These are phyloP conservation scores for Lumnitzera littorea DNA, from an alignment of 345 rosid genomes.

Conservation along the genomic window DNA sequence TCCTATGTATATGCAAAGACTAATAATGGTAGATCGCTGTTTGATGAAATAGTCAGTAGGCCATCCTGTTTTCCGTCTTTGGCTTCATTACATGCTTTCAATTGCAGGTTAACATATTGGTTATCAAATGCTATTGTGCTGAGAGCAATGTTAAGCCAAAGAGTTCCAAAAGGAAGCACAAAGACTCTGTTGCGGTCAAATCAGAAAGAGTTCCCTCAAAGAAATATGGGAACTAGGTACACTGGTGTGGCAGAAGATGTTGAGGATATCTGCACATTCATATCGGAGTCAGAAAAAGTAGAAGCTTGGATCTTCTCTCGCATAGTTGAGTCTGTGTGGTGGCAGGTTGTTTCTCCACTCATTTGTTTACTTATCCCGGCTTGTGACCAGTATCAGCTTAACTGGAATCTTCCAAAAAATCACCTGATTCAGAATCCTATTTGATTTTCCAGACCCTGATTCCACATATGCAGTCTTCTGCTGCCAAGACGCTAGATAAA, in stretches of 20 bases:
- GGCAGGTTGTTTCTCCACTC: constrained; percentile 63
- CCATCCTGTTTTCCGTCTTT: background rate
- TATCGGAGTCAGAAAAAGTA: constrained; percentile 61
- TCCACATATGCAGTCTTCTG: constrained; percentile 80
- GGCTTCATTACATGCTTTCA: background rate
- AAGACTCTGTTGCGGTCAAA: constrained; percentile 30
- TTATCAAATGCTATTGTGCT: constrained; percentile 70
- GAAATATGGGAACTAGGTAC: constrained; percentile 33
- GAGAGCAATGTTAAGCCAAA: constrained; percentile 60
- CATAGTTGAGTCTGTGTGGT: constrained; percentile 87
- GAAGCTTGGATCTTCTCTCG: constrained; percentile 95
- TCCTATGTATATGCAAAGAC: too few relatives aligned
- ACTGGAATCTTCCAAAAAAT: constrained; percentile 7
- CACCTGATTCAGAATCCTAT: constrained; percentile 10
- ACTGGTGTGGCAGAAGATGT: constrained; percentile 25
- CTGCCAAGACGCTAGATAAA: constrained; percentile 32
- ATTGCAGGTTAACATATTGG: constrained; percentile 89
- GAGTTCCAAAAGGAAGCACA: constrained; percentile 23
- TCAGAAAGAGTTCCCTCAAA: constrained; percentile 41
- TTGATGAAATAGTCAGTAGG: too few relatives aligned
- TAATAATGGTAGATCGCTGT: too few relatives aligned
- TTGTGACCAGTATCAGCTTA: background rate
- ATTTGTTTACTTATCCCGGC: background rate
- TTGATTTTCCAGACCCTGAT: constrained; percentile 61
- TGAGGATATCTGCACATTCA: constrained; percentile 49